Evolutionary conservation across 768 basidiomycete species (phyloP).

Genomic region (Suillus americanus): DNA sequence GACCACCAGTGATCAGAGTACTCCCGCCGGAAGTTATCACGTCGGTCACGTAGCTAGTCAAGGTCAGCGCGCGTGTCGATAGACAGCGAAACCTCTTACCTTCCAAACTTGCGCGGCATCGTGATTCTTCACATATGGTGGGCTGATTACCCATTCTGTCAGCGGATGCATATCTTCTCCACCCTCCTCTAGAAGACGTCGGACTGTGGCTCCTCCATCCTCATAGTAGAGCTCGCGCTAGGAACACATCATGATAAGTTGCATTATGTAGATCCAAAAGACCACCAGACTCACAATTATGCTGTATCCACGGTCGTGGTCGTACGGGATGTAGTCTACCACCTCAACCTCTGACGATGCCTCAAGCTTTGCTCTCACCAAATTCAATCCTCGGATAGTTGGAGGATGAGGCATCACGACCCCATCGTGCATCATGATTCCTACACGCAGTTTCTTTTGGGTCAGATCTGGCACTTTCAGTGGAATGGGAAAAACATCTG

Average conservation of each 20-base stretch:
- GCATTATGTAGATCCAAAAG: background rate
- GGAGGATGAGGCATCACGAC: constrained; percentile 43
- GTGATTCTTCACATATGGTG: constrained; percentile 24
- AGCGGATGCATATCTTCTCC: constrained; percentile 38
- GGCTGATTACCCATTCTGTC: constrained; percentile 36
- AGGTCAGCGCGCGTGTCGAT: constrained; percentile 18
- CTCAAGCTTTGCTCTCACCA: constrained; percentile 35
- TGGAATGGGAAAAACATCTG: constrained; percentile 32
- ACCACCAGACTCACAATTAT: constrained; percentile 30
- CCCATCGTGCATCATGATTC: constrained; percentile 38
- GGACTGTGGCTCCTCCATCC: constrained; percentile 35
- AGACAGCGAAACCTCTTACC: constrained; percentile 21
- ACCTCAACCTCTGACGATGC: constrained; percentile 35
- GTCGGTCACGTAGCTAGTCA: constrained; percentile 25
- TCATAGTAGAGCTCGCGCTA: constrained; percentile 39
- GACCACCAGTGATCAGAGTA: constrained; percentile 39
- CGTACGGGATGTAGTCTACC: constrained; percentile 34
- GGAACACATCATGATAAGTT: background rate
- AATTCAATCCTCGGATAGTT: constrained; percentile 37
- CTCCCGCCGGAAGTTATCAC: constrained; percentile 35
- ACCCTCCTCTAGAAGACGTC: constrained; percentile 20
- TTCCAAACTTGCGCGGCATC: constrained; percentile 28
- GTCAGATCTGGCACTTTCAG: constrained; percentile 23
- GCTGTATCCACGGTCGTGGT: constrained; percentile 33
- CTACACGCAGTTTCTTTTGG: constrained; percentile 29